A percentile compares a stretch with the other conserved stretches of the same genome.
These are phyloP conservation scores for Telfairia occidentalis DNA, from an alignment of 331 rosid species.

Conservation along the genomic window DNA sequence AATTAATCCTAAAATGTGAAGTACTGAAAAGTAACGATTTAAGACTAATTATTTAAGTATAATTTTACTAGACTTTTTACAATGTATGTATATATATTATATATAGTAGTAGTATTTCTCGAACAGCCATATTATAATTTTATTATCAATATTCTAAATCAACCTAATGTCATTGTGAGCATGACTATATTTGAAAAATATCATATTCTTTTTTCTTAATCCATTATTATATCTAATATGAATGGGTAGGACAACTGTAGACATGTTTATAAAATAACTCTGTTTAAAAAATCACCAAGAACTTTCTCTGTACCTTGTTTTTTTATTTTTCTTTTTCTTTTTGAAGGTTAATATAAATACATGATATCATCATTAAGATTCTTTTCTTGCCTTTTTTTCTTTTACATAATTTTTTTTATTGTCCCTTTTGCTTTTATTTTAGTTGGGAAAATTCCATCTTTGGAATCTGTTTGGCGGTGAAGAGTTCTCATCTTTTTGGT, in stretches of 20 bases:
- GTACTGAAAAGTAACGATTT: no score
- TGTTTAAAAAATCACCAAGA: not conserved
- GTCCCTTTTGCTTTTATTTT: not conserved
- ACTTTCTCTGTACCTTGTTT: not conserved
- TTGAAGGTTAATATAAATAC: not conserved
- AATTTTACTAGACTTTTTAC: no score
- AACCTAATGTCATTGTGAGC: not conserved
- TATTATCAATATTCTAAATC: no score
- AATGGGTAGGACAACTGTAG: not conserved
- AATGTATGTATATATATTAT: no score
- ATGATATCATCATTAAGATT: not conserved
- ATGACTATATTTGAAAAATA: no score
- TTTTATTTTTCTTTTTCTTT: not conserved
- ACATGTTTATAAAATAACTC: not conserved
- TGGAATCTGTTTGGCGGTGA: slow-evolving; percentile 13
- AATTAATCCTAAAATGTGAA: no score
- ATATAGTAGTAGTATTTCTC: no score
- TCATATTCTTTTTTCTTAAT: not conserved
- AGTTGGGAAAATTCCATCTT: not conserved
- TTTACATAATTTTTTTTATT: not conserved
- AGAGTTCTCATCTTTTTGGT: not conserved
- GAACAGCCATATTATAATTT: no score
- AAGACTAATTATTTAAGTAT: no score
- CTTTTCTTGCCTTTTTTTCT: not conserved
- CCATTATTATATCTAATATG: no score